Base-by-base conservation (phyloP, 495 filamentous ascomycete genomes). In the Penicillium turbatum region DNA sequence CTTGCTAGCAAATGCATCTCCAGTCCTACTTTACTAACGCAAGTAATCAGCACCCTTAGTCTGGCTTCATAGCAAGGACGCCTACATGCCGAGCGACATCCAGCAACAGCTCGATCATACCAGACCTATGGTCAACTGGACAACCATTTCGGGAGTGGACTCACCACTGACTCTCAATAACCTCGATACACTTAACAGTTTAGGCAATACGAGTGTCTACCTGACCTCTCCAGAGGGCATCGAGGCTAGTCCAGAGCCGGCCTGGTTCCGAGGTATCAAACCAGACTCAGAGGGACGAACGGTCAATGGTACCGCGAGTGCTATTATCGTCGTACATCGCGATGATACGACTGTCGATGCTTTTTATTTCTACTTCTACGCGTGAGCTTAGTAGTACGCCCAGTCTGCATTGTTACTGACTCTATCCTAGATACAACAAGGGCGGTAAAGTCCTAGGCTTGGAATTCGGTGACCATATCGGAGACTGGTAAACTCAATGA, bases 321-420 rank as follows among this genome's bases (percentile, higher is more conserved):
- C 69, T 0, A 72, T 88, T 39, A 76, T 88, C 24, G 73, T 82
- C 15, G 72, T 73, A 48, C 80, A 87, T 55, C 76, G 81, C 54
- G 80, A 77, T 0, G 60, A 68, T 37, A 79, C 76, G 2, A 66
- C 67, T 4, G 65, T 86, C 0, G 85, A 88, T 73, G 84, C 77
- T 0, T 87, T 85, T 51, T 87, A 87, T 59, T 80, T 86, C 55
- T 86, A 86, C 55, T 87, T 87, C 58, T 87, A 84, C 54, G 74
- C 82, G 56, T 86, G 39, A 64, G 74, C 30, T 10, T 6, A 4
- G 2, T 19, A 9, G 2, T 26, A 26, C 38, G 7, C 15, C 0
- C 9, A 3, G 9, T 12, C 1, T n/a, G 11, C 13, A 31, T 42
- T 36, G 53, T 15, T 54, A 15, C 60, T 54, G 30, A 53, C 12